phyloP scores from a whole-genome alignment of 192 early-diverging fungal species.

The Backusella mclennaniae region DNA sequence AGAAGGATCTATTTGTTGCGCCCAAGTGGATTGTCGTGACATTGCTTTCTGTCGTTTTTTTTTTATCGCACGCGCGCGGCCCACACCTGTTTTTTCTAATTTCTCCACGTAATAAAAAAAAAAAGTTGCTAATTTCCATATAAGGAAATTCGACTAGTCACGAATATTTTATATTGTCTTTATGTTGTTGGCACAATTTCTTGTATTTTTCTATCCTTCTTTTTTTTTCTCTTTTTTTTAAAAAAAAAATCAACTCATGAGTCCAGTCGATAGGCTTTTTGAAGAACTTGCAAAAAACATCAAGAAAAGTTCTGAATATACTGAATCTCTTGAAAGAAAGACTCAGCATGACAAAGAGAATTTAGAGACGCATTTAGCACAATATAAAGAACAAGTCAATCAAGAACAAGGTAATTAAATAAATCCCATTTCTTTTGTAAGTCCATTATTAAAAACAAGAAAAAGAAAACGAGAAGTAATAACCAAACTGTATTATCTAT shows the following conservation, averaged over 20 bases:
- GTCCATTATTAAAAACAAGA: not conserved
- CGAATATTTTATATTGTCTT: not conserved
- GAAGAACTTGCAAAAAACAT: not conserved
- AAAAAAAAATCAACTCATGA: not conserved
- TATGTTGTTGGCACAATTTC: too few species aligned
- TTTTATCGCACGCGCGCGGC: not conserved
- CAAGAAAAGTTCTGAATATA: not conserved
- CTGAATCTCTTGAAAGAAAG: not conserved
- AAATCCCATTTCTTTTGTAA: not conserved
- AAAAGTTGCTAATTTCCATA: not conserved
- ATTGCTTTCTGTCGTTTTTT: not conserved
- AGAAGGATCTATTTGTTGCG: slow-evolving; percentile 13
- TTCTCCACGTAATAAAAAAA: not conserved
- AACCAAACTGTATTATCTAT: not conserved
- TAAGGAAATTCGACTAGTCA: not conserved
- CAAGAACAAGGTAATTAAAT: not conserved
- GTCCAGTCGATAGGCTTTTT: not conserved
- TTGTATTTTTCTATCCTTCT: not conserved
- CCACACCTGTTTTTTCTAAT: not conserved
- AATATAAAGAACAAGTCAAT: not conserved
- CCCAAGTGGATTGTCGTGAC: not conserved
- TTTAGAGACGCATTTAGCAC: not conserved
- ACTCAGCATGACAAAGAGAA: not conserved
- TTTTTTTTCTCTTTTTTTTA: not conserved
- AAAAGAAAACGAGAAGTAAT: not conserved